Percentiles rank a stretch among this genome's conserved stretches.
phyloP scores from a whole-genome alignment of 768 basidiomycete genomes.

The Boletus rufocinnamomeus region DNA sequence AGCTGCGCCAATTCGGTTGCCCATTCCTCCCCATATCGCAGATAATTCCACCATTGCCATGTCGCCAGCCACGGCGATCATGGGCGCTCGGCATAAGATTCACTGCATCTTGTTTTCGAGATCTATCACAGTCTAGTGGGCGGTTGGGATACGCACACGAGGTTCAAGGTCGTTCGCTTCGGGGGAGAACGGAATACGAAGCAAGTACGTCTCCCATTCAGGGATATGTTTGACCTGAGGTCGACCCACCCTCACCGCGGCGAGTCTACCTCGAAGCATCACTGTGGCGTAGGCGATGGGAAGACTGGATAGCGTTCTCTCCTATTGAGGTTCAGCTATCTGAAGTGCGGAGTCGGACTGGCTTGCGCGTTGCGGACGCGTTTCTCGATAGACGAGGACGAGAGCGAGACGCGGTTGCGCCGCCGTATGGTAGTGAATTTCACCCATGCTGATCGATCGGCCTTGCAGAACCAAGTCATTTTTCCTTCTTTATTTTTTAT shows the following conservation, averaged over 20 bases:
- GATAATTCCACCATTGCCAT: neutral
- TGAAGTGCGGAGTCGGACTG: neutral
- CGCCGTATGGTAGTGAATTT: neutral
- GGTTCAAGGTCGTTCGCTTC: slow-evolving; percentile 16
- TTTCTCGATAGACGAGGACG: neutral
- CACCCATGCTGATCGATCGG: slow-evolving; percentile 4
- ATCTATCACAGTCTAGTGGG: neutral
- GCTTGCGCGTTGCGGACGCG: neutral
- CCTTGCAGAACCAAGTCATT: neutral
- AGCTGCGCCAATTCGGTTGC: neutral
- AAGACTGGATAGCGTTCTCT: neutral
- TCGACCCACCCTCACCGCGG: slow-evolving; percentile 4
- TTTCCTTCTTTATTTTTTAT: neutral
- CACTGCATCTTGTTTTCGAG: neutral
- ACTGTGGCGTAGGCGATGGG: neutral
- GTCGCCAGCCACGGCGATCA: slow-evolving; percentile 7
- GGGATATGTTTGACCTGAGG: neutral
- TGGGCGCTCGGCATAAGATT: slow-evolving; percentile 6
- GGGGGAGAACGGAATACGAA: neutral
- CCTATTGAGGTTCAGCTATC: neutral
- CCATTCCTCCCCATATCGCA: neutral
- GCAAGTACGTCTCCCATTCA: neutral
- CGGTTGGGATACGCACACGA: slow-evolving; percentile 5
- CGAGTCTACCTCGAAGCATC: neutral
- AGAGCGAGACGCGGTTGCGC: neutral